Percentiles rank a stretch among this genome's conserved stretches.
These are phyloP conservation scores for Epichloe gansuensis DNA, from an alignment of 2,329 filamentous ascomycete genomes.

Conservation along the genomic window DNA sequence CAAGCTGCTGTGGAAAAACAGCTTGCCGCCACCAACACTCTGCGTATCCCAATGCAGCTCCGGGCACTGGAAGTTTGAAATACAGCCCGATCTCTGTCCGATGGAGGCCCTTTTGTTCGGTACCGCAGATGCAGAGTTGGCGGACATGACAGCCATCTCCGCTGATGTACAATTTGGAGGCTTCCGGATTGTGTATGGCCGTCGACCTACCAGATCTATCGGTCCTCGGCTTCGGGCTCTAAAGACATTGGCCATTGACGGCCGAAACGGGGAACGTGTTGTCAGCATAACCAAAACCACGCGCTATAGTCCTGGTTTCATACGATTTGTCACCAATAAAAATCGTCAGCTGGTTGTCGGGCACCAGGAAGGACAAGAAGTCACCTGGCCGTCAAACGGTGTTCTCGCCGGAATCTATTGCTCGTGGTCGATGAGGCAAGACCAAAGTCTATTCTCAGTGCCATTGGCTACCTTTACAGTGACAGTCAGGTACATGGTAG, in stretches of 20 bases:
- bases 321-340: background rate
- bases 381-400: background rate
- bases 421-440: background rate
- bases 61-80: background rate
- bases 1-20: background rate
- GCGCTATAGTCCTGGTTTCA: background rate
- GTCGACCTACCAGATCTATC: background rate
- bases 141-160: background rate
- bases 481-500: background rate
- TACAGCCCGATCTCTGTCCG: background rate
- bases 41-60: background rate
- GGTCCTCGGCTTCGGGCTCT: background rate
- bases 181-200: background rate
- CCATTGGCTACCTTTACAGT: background rate
- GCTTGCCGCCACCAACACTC: background rate
- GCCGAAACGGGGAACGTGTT: background rate
- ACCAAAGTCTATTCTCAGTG: background rate
- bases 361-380: background rate
- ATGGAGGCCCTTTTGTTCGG: conserved; percentile 1
- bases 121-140: background rate
- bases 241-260: background rate
- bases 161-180: background rate
- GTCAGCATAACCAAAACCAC: background rate
- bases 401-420: background rate
- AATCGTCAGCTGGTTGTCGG: conserved; percentile 18